Conservation (phyloP, 768 basidiomycete species). For the Pisolithus tinctorius region DNA sequence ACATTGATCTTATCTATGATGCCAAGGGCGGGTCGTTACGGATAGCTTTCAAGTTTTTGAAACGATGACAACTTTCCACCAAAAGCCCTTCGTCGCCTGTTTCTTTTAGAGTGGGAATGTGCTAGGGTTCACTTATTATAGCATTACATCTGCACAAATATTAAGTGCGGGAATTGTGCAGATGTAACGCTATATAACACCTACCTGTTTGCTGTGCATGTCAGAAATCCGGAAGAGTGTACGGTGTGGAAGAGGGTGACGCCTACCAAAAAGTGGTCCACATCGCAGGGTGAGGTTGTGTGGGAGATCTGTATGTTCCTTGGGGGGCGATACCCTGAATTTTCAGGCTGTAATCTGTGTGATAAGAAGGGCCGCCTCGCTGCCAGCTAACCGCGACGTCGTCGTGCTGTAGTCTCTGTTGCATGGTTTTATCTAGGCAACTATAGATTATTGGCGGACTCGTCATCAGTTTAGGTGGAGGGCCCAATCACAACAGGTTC, state of each 20-base stretch:
- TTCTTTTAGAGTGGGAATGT: conserved; percentile 64
- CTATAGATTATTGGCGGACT: conserved; percentile 36
- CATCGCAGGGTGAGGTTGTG: conserved; percentile 64
- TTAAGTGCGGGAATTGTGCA: no score
- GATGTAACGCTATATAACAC: conserved; percentile 39
- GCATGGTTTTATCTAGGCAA: neutral
- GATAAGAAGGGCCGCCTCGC: conserved; percentile 29
- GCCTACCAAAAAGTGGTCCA: conserved; percentile 67
- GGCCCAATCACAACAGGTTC: conserved; percentile 39
- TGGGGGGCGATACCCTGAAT: conserved; percentile 59
- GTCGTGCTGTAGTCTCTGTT: conserved; percentile 18
- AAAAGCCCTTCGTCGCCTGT: conserved; percentile 39
- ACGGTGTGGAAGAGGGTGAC: conserved; percentile 14
- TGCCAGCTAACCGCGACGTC: neutral
- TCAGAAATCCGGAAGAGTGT: neutral
- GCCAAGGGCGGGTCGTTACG: no score
- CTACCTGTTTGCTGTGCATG: conserved; percentile 5
- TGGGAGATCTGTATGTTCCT: conserved; percentile 52
- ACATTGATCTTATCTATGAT: no score
- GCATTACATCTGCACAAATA: no score
- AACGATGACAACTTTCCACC: neutral
- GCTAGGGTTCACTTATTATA: conserved; percentile 28
- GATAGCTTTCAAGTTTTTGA: neutral
- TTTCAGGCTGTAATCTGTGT: conserved; percentile 41
- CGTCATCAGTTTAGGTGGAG: conserved; percentile 53